These are phyloP conservation scores for Lentinula edodes DNA, from an alignment of 768 basidiomycete genomes.

Conservation along the genomic window DNA sequence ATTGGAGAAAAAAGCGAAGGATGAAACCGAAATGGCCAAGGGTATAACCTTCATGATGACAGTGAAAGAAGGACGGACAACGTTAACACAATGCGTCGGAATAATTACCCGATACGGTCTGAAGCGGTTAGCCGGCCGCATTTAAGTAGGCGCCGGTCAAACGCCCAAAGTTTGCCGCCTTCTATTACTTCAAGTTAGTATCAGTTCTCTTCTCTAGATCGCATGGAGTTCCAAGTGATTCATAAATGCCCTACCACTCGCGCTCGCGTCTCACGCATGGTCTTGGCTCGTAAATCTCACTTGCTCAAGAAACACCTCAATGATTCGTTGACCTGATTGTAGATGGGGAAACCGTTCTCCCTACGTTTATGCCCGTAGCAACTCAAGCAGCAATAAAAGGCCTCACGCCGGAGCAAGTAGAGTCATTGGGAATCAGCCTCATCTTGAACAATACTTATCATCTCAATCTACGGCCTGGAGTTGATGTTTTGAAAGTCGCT, in stretches of 20 bases:
- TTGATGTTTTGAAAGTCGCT: conserved; percentile 61
- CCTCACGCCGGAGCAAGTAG: conserved; percentile 79
- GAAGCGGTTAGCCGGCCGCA: not conserved
- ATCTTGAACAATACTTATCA: conserved; percentile 92
- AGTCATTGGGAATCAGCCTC: conserved; percentile 74
- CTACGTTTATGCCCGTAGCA: conserved; percentile 92
- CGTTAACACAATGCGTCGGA: not conserved
- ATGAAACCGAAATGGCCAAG: conserved; percentile 12
- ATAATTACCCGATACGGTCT: no score
- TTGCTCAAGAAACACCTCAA: conserved; percentile 4
- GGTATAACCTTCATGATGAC: conserved; percentile 19
- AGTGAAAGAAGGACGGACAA: conserved; percentile 7
- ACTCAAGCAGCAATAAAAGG: conserved; percentile 93
- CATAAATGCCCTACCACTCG: conserved; percentile 77
- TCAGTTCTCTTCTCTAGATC: no score
- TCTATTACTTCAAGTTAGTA: not conserved
- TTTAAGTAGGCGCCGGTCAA: not conserved
- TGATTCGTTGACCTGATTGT: conserved; percentile 4
- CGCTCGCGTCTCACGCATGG: conserved; percentile 84
- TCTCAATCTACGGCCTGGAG: conserved; percentile 80
- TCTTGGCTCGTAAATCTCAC: conserved; percentile 58
- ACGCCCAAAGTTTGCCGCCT: not conserved
- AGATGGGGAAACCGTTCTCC: conserved; percentile 81
- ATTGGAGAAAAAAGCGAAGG: conserved; percentile 20
- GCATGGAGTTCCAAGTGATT: conserved; percentile 79